Percentiles rank a stretch among this genome's conserved stretches.
Conservation (phyloP, 202 grass and related monocot genomes). For the Carex arenaria region DNA sequence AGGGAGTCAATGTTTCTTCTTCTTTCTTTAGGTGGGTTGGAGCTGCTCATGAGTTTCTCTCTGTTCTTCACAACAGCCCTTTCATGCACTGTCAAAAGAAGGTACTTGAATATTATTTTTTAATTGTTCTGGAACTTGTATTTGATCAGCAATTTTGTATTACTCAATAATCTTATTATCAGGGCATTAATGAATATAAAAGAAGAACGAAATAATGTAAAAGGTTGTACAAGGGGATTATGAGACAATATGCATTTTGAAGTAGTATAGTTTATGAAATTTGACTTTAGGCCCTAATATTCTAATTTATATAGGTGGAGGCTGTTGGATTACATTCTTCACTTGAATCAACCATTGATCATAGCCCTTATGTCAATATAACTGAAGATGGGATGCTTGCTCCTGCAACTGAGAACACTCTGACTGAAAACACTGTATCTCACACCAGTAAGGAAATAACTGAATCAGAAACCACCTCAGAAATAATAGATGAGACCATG, state of each 20-base stretch:
- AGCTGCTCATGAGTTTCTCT: constrained; percentile 63
- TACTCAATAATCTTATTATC: neutral
- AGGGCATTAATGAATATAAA: neutral
- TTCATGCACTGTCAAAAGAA: constrained; percentile 73
- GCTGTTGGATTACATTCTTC: constrained; percentile 51
- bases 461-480: constrained; percentile 27
- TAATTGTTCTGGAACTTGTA: neutral
- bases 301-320: constrained; percentile 33
- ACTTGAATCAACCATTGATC: constrained; percentile 72
- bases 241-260: neutral
- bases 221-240: neutral
- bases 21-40: constrained; percentile 81
- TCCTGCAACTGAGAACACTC: constrained; percentile 37
- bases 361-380: constrained; percentile 79
- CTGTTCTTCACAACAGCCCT: constrained; percentile 60
- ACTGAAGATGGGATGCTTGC: constrained; percentile 78
- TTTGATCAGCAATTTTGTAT: constrained; percentile 2
- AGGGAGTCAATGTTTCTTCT: constrained; percentile 2
- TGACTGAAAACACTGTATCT: neutral
- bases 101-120: constrained; percentile 12
- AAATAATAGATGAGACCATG: constrained; percentile 20
- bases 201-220: neutral
- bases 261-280: neutral
- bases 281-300: neutral
- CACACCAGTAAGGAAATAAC: constrained; percentile 21